A percentile compares a stretch with the other conserved stretches of the same genome.
Conservation (phyloP, 2,329 filamentous ascomycete genomes). For the Sphaerulina populicola region DNA sequence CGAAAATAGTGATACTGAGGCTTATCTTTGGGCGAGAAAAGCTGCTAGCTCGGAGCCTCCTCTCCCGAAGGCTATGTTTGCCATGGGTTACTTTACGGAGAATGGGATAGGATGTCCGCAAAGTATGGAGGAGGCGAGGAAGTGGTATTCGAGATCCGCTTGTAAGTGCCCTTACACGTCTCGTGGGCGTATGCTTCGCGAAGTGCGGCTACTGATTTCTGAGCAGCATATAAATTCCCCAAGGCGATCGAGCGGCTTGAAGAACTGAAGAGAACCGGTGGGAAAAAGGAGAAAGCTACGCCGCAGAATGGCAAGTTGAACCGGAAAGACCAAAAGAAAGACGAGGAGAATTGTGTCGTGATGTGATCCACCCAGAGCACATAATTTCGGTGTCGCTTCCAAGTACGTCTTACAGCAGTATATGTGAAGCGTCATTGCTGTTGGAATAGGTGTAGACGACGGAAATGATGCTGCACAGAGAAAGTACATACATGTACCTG, state of each 20-base stretch:
- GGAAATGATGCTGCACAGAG: too few relatives aligned
- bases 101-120: conserved; percentile 81
- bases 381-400: too few relatives aligned
- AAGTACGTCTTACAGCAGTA: too few relatives aligned
- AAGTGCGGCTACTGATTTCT: too few relatives aligned
- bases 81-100: conserved; percentile 96
- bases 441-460: too few relatives aligned
- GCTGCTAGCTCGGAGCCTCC: conserved; percentile 61
- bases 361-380: conserved; percentile 49
- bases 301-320: conserved; percentile 61
- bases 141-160: conserved; percentile 96
- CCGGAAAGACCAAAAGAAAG: conserved; percentile 71
- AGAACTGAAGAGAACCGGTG: conserved; percentile 75
- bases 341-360: conserved; percentile 77
- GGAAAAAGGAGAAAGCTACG: conserved; percentile 40
- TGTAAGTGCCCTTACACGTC: conserved; percentile 53
- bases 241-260: conserved; percentile 89
- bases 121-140: conserved; percentile 88
- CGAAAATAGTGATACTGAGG: conserved; percentile 87
- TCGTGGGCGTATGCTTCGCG: background rate
- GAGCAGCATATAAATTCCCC: conserved; percentile 78
- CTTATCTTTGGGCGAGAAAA: conserved; percentile 93
- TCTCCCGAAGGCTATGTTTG: conserved; percentile 89
- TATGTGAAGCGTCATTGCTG: too few relatives aligned
- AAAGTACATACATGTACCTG: too few relatives aligned